These are phyloP conservation scores for Otatea glauca DNA, from an alignment of 176 grass and related monocot species.

Conservation along the genomic window DNA sequence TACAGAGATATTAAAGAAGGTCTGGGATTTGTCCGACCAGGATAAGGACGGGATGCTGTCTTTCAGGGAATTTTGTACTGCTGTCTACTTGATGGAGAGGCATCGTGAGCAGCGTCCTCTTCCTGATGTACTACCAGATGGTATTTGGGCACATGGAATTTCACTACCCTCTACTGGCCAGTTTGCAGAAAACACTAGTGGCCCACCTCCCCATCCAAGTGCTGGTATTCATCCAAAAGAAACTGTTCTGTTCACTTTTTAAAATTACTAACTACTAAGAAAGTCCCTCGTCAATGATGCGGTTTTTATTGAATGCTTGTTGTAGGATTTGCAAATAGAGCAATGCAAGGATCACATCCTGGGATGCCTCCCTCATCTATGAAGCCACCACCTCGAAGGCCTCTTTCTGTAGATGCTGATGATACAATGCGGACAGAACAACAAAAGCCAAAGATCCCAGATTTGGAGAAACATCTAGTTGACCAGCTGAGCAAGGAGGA, in stretches of 20 bases:
- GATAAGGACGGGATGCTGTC: slow-evolving; percentile 99
- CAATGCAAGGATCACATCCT: slow-evolving; percentile 58
- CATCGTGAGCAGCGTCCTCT: slow-evolving; percentile 78
- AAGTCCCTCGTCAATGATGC: slow-evolving; percentile 23
- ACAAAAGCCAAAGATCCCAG: slow-evolving; percentile 84
- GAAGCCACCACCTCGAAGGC: slow-evolving; percentile 69
- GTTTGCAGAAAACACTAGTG: slow-evolving; percentile 67
- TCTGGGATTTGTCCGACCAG: slow-evolving; percentile 99
- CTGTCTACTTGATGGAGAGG: slow-evolving; percentile 97
- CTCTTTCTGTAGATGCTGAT: slow-evolving; percentile 60
- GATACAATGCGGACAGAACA: slow-evolving; percentile 49
- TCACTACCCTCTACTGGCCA: slow-evolving; percentile 84
- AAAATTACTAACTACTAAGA: slow-evolving; percentile 8
- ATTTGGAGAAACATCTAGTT: slow-evolving; percentile 85
- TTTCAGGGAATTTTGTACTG: slow-evolving; percentile 90
- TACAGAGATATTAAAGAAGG: slow-evolving; percentile 91
- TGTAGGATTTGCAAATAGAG: slow-evolving; percentile 67
- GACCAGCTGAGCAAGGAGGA: slow-evolving; percentile 98
- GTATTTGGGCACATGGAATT: slow-evolving; percentile 83
- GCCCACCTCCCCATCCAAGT: slow-evolving; percentile 52
- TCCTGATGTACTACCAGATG: slow-evolving; percentile 80
- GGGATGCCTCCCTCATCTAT: slow-evolving; percentile 62
- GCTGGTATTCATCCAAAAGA: slow-evolving; percentile 63
- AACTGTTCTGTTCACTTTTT: slow-evolving; percentile 30
- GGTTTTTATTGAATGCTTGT: slow-evolving; percentile 42